Conservation (phyloP, 345 rosid species). For the Lenwebbia sp. region DNA sequence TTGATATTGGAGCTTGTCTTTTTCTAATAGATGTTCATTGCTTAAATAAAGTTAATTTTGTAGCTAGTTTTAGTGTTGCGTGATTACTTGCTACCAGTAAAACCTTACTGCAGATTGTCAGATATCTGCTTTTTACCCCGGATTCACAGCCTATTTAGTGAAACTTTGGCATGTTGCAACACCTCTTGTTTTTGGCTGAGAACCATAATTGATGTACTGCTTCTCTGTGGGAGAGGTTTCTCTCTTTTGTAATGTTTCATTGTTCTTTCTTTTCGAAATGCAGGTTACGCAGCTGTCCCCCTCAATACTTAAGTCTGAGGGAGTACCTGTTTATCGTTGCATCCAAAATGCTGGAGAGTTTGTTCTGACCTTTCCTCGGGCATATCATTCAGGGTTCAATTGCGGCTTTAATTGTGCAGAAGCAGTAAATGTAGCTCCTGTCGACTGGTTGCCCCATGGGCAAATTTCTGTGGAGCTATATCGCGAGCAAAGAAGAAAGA, state of each 20-base stretch:
- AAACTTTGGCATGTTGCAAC: neutral
- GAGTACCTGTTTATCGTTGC: constrained; percentile 88
- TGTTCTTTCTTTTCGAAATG: neutral
- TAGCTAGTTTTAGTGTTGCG: neutral
- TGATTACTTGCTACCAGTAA: neutral
- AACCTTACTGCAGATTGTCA: neutral
- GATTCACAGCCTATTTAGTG: neutral
- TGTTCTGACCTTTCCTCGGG: constrained; percentile 94
- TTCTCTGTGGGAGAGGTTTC: neutral
- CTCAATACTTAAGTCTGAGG: constrained; percentile 78
- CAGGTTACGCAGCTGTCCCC: constrained; percentile 99
- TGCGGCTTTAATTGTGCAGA: constrained; percentile 97
- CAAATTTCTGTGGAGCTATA: constrained; percentile 87
- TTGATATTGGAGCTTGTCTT: neutral
- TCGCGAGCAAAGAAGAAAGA: constrained; percentile 79
- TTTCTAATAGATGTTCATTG: neutral
- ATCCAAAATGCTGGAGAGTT: constrained; percentile 93
- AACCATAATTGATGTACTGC: neutral
- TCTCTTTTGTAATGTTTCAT: neutral
- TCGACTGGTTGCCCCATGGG: constrained; percentile 98
- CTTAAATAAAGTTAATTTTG: neutral
- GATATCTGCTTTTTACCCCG: neutral
- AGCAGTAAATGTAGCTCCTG: constrained; percentile 99
- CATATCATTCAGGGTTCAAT: constrained; percentile 97
- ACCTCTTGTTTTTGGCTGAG: neutral